Conservation (phyloP, 768 basidiomycete genomes). For the Suillus cothurnatus region DNA sequence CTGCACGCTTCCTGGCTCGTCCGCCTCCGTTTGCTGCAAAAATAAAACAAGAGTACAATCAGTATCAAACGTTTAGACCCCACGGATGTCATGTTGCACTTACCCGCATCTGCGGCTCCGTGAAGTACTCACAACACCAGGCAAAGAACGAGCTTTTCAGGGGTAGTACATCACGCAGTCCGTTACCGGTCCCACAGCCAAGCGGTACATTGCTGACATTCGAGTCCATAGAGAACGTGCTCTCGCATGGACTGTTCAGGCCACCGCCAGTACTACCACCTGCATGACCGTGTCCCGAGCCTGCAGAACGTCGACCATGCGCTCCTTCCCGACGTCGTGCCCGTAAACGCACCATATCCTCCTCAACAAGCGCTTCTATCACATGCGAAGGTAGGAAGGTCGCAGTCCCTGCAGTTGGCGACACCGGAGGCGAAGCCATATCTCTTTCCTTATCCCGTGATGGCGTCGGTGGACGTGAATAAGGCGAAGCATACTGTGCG, state of each 20-base stretch:
- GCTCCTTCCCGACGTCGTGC: slow-evolving; percentile 55
- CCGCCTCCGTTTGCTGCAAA: slow-evolving; percentile 84
- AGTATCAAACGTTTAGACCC: slow-evolving; percentile 12
- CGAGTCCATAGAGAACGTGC: slow-evolving; percentile 78
- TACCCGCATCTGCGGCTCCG: slow-evolving; percentile 98
- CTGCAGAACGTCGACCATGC: slow-evolving; percentile 46
- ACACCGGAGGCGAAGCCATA: slow-evolving; percentile 36
- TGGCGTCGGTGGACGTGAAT: slow-evolving; percentile 57
- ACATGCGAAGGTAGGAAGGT: slow-evolving; percentile 77
- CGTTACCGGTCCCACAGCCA: slow-evolving; percentile 77
- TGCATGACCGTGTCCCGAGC: slow-evolving; percentile 20
- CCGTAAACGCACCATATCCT: slow-evolving; percentile 90
- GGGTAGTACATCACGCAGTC: slow-evolving; percentile 84
- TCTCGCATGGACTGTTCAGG: slow-evolving; percentile 69
- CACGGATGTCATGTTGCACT: slow-evolving; percentile 23
- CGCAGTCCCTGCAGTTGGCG: slow-evolving; percentile 36
- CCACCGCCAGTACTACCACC: slow-evolving; percentile 42
- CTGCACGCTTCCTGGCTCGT: slow-evolving; percentile 91
- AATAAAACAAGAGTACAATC: slow-evolving; percentile 7
- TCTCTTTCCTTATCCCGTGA: slow-evolving; percentile 20
- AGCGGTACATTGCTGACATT: slow-evolving; percentile 67
- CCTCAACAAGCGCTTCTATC: slow-evolving; percentile 88
- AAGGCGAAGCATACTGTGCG: slow-evolving; percentile 78
- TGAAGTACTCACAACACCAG: slow-evolving; percentile 97
- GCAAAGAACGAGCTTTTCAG: slow-evolving; percentile 92